Conservation (phyloP, 2,329 filamentous ascomycete genomes). For the Cladosporium sp. region DNA sequence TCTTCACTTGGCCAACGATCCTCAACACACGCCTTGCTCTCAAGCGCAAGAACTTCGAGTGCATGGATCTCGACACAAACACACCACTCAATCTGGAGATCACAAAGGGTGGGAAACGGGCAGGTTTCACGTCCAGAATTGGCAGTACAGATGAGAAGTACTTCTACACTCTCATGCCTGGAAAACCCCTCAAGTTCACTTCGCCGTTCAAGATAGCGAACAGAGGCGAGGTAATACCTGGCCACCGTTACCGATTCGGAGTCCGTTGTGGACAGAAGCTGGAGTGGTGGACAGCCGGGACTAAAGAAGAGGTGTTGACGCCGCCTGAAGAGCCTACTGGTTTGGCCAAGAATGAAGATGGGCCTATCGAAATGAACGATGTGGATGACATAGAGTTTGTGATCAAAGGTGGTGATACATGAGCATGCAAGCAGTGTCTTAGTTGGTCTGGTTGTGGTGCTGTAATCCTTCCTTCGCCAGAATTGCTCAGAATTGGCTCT, state of each 20-base stretch:
- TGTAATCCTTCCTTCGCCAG: neutral
- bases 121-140: neutral
- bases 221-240: slow-evolving; percentile 1
- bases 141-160: neutral
- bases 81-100: neutral
- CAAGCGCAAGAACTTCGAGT: slow-evolving; percentile 20
- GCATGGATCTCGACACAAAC: slow-evolving; percentile 16
- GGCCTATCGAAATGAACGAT: neutral
- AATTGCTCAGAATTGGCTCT: neutral
- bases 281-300: slow-evolving; percentile 10
- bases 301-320: neutral
- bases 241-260: slow-evolving; percentile 19
- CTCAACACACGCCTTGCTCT: slow-evolving; percentile 21
- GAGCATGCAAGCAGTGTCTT: neutral
- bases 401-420: neutral
- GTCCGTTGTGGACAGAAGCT: neutral
- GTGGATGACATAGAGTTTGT: neutral
- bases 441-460: neutral
- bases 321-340: neutral
- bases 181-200: neutral
- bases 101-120: neutral
- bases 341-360: neutral
- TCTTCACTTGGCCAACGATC: slow-evolving; percentile 21
- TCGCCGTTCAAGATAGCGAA: neutral
- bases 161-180: neutral